These are phyloP conservation scores for Colletotrichum sp. DNA, from an alignment of 2,329 filamentous ascomycete genomes.

Conservation along the genomic window DNA sequence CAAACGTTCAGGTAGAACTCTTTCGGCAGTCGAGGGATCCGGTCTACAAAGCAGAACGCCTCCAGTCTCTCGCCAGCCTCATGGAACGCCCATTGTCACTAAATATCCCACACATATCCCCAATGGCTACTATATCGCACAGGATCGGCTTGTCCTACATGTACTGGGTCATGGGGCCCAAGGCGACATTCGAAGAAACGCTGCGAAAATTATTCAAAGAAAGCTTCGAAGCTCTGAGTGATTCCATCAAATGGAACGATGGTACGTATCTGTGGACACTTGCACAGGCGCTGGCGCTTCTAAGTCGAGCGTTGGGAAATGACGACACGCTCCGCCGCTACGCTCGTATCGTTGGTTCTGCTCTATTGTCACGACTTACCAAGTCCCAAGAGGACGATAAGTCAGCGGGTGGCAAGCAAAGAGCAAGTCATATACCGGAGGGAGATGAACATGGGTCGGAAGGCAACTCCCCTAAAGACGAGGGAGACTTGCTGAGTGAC, in stretches of 20 bases:
- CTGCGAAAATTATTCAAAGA: neutral
- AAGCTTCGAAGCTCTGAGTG: neutral
- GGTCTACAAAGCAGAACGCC: neutral
- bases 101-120: neutral
- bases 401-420: neutral
- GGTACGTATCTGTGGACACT: neutral
- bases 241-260: neutral
- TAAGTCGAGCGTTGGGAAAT: neutral
- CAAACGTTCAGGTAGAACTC: neutral
- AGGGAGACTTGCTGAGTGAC: neutral
- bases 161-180: neutral
- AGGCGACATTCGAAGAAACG: neutral
- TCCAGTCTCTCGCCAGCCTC: neutral
- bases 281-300: neutral
- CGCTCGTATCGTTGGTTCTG: neutral
- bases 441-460: neutral
- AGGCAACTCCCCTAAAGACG: neutral
- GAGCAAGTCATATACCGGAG: neutral
- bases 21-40: neutral
- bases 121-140: fast-evolving
- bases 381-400: neutral
- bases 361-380: neutral
- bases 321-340: neutral
- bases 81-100: neutral
- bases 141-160: neutral